Evolutionary conservation across 2,329 filamentous ascomycete species (phyloP).

Genomic region (Tolypocladium sp.): DNA sequence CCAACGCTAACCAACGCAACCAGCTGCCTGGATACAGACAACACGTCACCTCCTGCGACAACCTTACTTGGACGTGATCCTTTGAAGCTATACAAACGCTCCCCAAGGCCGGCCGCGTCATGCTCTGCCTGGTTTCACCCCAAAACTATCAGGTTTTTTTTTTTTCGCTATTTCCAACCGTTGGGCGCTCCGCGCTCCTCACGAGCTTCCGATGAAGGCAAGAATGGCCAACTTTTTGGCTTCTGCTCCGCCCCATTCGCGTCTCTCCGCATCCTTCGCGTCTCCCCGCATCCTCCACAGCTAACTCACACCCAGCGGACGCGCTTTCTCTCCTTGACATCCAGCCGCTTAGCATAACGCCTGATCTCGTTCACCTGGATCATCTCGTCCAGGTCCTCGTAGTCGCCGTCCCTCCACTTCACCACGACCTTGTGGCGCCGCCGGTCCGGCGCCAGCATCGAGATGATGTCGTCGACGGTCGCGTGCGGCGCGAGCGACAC

Average conservation of each 20-base stretch:
- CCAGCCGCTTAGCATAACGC: constrained; percentile 9
- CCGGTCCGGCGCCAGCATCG: constrained; percentile 14
- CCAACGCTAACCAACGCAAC: background rate
- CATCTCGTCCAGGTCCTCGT: constrained; percentile 11
- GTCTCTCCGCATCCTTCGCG: background rate
- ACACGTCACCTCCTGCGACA: background rate
- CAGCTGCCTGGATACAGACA: background rate
- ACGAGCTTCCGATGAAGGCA: background rate
- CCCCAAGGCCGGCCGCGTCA: background rate
- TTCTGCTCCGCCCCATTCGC: background rate
- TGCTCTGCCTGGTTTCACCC: background rate
- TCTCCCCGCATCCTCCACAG: background rate
- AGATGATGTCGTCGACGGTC: constrained; percentile 9
- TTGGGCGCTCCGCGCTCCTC: background rate
- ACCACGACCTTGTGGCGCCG: constrained; percentile 14
- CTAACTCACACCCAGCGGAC: constrained; percentile 11
- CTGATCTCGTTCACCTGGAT: constrained; percentile 13
- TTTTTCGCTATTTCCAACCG: background rate
- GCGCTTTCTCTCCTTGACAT: constrained; percentile 13
- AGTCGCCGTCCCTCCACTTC: constrained; percentile 15
- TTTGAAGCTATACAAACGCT: background rate
- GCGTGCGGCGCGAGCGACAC: constrained; percentile 10
- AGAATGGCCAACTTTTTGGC: background rate
- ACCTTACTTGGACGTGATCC: background rate
- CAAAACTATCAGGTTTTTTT: background rate